Evolutionary conservation across 805 yeast species (phyloP).

Genomic region (Candida incommunis): DNA sequence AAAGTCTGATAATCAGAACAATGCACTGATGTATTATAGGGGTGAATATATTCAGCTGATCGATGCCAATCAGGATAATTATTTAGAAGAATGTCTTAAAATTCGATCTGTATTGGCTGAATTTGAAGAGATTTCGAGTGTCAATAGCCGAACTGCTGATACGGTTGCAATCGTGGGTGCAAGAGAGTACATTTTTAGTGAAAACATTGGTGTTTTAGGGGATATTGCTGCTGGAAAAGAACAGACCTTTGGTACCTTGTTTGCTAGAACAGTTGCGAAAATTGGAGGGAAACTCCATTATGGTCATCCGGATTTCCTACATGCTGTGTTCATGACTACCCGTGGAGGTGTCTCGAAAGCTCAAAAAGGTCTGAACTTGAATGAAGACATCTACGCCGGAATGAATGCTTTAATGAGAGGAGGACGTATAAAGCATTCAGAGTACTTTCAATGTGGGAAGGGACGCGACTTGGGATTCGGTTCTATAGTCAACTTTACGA

Average conservation of each 20-base stretch:
- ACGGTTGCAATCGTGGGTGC: constrained; percentile 81
- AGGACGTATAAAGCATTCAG: constrained; percentile 74
- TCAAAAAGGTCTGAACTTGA: constrained; percentile 67
- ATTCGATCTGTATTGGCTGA: constrained; percentile 63
- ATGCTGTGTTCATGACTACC: constrained; percentile 63
- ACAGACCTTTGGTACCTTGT: constrained; percentile 75
- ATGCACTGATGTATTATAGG: constrained; percentile 56
- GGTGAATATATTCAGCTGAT: constrained; percentile 72
- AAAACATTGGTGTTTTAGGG: constrained; percentile 68
- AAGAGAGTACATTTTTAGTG: constrained; percentile 71
- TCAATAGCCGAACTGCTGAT: not conserved
- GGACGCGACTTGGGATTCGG: constrained; percentile 80
- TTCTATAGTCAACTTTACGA: constrained; percentile 66
- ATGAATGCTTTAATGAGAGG: constrained; percentile 69
- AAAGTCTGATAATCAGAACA: constrained; percentile 73
- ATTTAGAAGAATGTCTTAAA: constrained; percentile 68
- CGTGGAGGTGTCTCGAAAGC: constrained; percentile 83
- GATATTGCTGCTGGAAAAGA: constrained; percentile 84
- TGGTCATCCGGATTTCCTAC: constrained; percentile 78
- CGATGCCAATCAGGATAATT: constrained; percentile 78
- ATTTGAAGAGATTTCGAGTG: constrained; percentile 44
- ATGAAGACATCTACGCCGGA: constrained; percentile 80
- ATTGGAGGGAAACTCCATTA: constrained; percentile 75
- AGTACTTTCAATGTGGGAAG: constrained; percentile 74
- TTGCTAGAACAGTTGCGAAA: constrained; percentile 69